Percentiles rank a stretch among this genome's conserved stretches.
phyloP scores from a whole-genome alignment of 331 rosid genomes.

The Pyracantha coccinea region DNA sequence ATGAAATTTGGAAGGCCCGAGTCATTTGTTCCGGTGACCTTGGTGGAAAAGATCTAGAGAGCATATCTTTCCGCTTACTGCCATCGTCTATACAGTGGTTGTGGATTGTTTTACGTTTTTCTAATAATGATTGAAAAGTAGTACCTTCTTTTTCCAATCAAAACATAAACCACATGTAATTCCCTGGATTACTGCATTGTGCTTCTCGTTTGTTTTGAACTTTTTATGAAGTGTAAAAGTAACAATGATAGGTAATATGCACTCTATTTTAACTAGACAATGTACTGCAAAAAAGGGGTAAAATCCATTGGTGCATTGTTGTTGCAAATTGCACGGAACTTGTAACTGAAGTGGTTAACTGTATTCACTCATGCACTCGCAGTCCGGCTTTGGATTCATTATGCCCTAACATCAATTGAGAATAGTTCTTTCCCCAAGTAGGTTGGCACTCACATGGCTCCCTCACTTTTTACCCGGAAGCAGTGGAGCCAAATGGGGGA shows the following conservation, averaged over 20 bases:
- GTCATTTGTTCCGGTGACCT: too few relatives aligned
- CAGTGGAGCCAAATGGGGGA: background rate
- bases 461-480: background rate
- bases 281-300: background rate
- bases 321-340: background rate
- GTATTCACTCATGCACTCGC: too few relatives aligned
- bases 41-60: too few relatives aligned
- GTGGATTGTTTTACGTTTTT: background rate
- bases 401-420: background rate
- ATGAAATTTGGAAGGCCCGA: too few relatives aligned
- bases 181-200: background rate
- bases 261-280: background rate
- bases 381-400: too few relatives aligned
- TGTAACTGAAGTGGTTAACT: too few relatives aligned
- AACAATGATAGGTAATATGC: background rate
- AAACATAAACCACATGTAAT: background rate
- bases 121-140: background rate
- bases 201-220: background rate
- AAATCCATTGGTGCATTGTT: background rate
- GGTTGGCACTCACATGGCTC: constrained; percentile 4
- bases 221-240: too few relatives aligned
- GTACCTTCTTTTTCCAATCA: background rate
- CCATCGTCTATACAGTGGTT: background rate
- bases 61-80: too few relatives aligned
- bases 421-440: background rate